Evolutionary conservation across 306 rosid species (phyloP).

Genomic region (Adenanthera pavonina): DNA sequence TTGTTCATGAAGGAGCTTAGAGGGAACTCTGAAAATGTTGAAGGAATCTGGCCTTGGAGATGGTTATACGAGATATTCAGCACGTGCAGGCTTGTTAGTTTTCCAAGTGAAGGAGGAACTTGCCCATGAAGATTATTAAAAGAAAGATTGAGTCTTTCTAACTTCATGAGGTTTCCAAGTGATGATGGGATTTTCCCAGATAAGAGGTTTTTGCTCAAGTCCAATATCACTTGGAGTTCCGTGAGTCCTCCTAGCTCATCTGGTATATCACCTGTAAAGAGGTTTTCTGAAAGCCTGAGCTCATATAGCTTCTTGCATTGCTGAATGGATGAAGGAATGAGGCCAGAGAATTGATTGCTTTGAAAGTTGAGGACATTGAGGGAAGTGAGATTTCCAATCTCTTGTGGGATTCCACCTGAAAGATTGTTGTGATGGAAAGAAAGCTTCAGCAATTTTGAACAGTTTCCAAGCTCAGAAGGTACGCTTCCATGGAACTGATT

Average conservation of each 20-base stretch:
- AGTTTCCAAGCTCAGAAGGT: constrained; percentile 75
- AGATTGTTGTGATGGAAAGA: constrained; percentile 77
- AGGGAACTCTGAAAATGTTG: constrained; percentile 71
- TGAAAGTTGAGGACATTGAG: constrained; percentile 82
- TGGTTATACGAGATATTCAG: constrained; percentile 80
- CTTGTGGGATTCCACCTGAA: constrained; percentile 74
- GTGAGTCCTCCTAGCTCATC: constrained; percentile 66
- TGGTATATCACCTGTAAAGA: constrained; percentile 67
- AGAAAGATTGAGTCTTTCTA: constrained; percentile 84
- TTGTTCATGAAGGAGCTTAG: constrained; percentile 74
- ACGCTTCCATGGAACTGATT: constrained; percentile 69
- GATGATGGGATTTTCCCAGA: constrained; percentile 78
- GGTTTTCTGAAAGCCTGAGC: constrained; percentile 83
- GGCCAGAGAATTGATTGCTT: constrained; percentile 71
- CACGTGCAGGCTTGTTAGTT: constrained; percentile 80
- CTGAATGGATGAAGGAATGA: constrained; percentile 69
- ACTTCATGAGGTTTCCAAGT: constrained; percentile 75
- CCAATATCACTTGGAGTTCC: constrained; percentile 85
- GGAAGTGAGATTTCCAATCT: constrained; percentile 82
- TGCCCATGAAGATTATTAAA: constrained; percentile 74
- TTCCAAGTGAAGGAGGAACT: constrained; percentile 70
- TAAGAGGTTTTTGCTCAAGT: constrained; percentile 70
- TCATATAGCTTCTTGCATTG: constrained; percentile 75
- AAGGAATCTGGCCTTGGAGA: constrained; percentile 78
- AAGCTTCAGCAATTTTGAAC: constrained; percentile 80